A percentile compares a stretch with the other conserved stretches of the same genome.
Conservation (phyloP, 345 rosid species). For the Draba incana region DNA sequence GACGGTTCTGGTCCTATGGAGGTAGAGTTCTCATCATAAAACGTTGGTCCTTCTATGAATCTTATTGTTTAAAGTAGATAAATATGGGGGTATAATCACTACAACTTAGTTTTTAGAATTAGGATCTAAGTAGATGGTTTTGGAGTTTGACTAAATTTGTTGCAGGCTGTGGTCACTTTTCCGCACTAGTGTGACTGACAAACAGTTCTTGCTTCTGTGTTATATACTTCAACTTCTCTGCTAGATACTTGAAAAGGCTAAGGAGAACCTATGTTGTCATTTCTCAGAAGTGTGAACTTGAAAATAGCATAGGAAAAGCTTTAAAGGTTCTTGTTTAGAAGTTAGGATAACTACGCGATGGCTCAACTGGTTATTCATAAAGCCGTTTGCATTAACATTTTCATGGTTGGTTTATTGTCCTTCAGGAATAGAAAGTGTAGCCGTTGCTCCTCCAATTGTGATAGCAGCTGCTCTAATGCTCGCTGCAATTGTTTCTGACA, state of each 20-base stretch:
- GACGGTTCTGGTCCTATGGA: conserved; percentile 74
- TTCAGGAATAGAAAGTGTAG: conserved; percentile 39
- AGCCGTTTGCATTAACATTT: conserved; percentile 4
- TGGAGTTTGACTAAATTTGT: not conserved
- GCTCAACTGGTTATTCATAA: not conserved
- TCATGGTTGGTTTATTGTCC: not conserved
- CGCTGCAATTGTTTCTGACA: conserved; percentile 25
- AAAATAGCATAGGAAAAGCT: conserved; percentile 3
- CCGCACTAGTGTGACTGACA: conserved; percentile 6
- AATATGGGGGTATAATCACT: conserved; percentile 3
- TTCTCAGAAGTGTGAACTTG: not conserved
- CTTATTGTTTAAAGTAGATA: not conserved
- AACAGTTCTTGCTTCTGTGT: not conserved
- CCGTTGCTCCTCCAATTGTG: conserved; percentile 3
- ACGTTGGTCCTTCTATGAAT: conserved; percentile 5
- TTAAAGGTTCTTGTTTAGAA: not conserved
- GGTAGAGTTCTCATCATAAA: conserved; percentile 16
- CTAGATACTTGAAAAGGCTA: conserved; percentile 3
- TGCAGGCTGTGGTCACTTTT: conserved; percentile 1
- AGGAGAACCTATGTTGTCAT: not conserved
- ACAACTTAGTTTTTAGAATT: conserved; percentile 1
- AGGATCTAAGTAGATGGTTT: not conserved
- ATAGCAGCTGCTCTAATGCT: conserved; percentile 17
- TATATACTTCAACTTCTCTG: not conserved
- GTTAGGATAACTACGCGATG: not conserved